A percentile compares a stretch with the other conserved stretches of the same genome.
phyloP scores from a whole-genome alignment of 192 early-diverging fungal species.

The Umbelopsis vinacea region DNA sequence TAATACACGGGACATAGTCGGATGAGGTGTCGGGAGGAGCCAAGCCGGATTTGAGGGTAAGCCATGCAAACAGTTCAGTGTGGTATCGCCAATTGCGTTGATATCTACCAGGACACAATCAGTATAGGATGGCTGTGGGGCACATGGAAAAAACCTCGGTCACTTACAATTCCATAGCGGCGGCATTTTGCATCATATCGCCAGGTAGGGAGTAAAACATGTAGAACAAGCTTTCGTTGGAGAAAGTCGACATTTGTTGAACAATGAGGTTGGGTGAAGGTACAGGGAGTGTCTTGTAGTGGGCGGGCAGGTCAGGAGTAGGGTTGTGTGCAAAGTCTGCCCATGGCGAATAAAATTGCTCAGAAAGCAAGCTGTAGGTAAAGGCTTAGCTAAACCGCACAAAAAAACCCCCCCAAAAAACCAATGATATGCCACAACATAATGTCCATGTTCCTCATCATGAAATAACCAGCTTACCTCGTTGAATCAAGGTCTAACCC shows the following conservation, averaged over 20 bases:
- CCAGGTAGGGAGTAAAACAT: slow-evolving; percentile 12
- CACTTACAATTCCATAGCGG: slow-evolving; percentile 21
- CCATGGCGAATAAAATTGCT: slow-evolving; percentile 9
- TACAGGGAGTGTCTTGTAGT: not conserved
- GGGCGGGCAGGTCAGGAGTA: not conserved
- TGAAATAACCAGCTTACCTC: not conserved
- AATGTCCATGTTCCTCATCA: not conserved
- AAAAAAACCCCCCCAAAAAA: too few relatives aligned
- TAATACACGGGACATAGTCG: not conserved
- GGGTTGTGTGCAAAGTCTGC: not conserved
- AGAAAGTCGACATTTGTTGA: not conserved
- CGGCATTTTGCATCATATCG: not conserved
- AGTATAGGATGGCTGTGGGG: not conserved
- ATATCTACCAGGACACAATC: not conserved
- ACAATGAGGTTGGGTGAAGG: not conserved
- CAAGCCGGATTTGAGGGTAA: not conserved
- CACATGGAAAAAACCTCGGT: not conserved
- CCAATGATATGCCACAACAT: too few relatives aligned
- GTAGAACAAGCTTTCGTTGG: slow-evolving; percentile 4
- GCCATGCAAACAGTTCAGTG: not conserved
- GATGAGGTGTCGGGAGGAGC: not conserved
- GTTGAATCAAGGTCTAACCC: not conserved
- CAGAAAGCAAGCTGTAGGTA: not conserved
- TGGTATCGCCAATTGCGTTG: slow-evolving; percentile 13
- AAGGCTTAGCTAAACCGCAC: too few relatives aligned